Conservation (phyloP, 768 basidiomycete species). For the Mycena leptocephala region DNA sequence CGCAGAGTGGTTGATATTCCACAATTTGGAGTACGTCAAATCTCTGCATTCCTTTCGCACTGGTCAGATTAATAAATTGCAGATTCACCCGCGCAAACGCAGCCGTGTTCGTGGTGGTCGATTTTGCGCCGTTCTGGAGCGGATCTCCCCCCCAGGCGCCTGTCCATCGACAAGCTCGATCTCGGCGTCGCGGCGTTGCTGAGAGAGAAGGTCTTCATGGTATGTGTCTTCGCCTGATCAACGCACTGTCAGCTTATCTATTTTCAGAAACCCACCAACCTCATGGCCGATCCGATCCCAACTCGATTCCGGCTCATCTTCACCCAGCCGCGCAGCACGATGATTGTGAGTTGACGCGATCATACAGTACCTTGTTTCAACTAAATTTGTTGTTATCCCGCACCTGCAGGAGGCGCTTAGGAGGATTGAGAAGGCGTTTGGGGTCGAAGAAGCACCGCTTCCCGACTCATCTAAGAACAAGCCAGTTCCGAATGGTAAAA, state of each 20-base stretch:
- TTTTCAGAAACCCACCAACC: slow-evolving; percentile 34
- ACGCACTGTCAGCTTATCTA: not conserved
- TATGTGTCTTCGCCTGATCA: not conserved
- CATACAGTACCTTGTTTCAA: not conserved
- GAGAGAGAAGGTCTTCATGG: slow-evolving; percentile 27
- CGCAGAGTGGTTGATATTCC: slow-evolving; percentile 42
- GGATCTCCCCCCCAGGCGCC: not conserved
- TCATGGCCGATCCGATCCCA: slow-evolving; percentile 32
- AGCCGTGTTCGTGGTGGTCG: slow-evolving; percentile 31
- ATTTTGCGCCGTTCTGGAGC: slow-evolving; percentile 35
- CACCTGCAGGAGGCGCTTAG: slow-evolving; percentile 31
- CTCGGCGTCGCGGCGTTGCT: slow-evolving; percentile 28
- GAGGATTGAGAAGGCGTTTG: slow-evolving; percentile 30
- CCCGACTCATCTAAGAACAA: too few relatives aligned
- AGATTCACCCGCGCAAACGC: slow-evolving; percentile 37
- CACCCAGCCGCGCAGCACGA: slow-evolving; percentile 18
- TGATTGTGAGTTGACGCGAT: slow-evolving; percentile 28
- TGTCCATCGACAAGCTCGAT: slow-evolving; percentile 23
- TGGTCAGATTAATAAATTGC: too few relatives aligned
- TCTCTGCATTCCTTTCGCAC: too few relatives aligned
- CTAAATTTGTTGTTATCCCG: not conserved
- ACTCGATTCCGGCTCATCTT: slow-evolving; percentile 35
- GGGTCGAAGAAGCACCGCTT: slow-evolving; percentile 20
- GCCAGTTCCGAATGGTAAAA: too few relatives aligned
- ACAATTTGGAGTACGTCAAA: slow-evolving; percentile 33